Percentiles rank a stretch among this genome's conserved stretches.
Evolutionary conservation across 1,139 yeast genomes (phyloP).

Genomic region (Saccharomyces hybrid): DNA sequence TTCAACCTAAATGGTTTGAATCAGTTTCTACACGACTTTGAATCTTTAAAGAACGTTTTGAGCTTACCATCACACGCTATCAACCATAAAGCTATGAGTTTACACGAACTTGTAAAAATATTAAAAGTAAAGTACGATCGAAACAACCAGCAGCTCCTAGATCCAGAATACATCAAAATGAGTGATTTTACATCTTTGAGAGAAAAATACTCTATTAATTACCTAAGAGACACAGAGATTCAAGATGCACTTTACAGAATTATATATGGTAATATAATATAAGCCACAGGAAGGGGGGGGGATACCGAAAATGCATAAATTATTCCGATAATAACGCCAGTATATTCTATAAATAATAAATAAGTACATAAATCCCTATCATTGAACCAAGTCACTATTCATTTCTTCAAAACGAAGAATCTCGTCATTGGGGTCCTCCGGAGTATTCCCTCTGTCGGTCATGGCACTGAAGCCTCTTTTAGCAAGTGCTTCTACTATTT

Average conservation of each 20-base stretch:
- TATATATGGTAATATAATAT: slow-evolving; percentile 19
- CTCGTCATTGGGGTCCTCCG: slow-evolving; percentile 14
- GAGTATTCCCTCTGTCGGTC: not conserved
- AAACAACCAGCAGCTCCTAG: slow-evolving; percentile 33
- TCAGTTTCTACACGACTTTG: slow-evolving; percentile 51
- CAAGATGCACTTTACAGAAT: slow-evolving; percentile 34
- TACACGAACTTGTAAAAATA: slow-evolving; percentile 36
- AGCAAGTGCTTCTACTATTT: slow-evolving; percentile 34
- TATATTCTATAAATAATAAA: not conserved
- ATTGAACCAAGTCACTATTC: slow-evolving; percentile 9
- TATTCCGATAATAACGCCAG: slow-evolving; percentile 1
- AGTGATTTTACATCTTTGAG: slow-evolving; percentile 28
- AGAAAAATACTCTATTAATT: slow-evolving; percentile 16
- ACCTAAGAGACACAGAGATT: slow-evolving; percentile 31
- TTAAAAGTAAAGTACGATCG: slow-evolving; percentile 36
- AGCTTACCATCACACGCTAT: slow-evolving; percentile 28
- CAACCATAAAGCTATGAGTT: slow-evolving; percentile 33
- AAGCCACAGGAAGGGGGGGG: not conserved
- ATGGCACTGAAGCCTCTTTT: slow-evolving; percentile 12
- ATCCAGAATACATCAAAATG: slow-evolving; percentile 28
- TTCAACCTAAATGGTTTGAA: slow-evolving; percentile 46
- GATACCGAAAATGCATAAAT: not conserved
- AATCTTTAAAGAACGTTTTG: slow-evolving; percentile 39
- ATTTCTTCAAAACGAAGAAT: slow-evolving; percentile 15
- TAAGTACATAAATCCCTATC: slow-evolving; percentile 2